Base-by-base conservation (phyloP, 768 basidiomycete genomes). In the Pholiota molesta region DNA sequence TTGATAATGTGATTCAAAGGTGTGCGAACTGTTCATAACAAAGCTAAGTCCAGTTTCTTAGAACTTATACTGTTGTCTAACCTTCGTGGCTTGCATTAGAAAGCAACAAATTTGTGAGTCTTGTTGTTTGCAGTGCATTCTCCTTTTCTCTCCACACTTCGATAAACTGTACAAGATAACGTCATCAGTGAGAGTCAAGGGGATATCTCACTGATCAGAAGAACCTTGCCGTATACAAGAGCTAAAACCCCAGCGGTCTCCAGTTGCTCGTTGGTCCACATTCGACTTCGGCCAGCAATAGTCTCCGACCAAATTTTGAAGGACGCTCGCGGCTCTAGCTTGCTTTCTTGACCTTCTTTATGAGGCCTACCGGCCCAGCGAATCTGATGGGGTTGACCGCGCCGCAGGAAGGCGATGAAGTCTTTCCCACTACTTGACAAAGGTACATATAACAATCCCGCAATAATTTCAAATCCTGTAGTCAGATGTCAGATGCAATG, bases 131-230 rank as follows among this genome's bases (percentile, higher is more conserved):
- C 60, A 91, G 69, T 2, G 89, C 90, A 42, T 77, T 83, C 71
- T 94, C 90, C 71, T 92, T 92, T 72, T 93, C 87, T 64, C 92
- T 75, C 92, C 92, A 94, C 7, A 92, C 92, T 68, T 90, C 89
- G 64, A 93, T 92, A 78, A 92, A 93, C 85, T 89, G 60, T 16
- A n/a, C n/a, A 16, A 54, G 59, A 28, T 16, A 60, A 21, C 42
- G 14, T 53, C 21, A 57, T 62, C 19, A 62, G 21, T 51, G 13
- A 7, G 14, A 26, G 40, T 9, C 23, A 51, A 19, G 52, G 37
- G n/a, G 29, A 21, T 21, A 11, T 5, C 31, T 31, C 9, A 57
- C 11, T 21, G 28, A 8, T 17, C 21, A 9, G 11, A 68, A 73
- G 16, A 52, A 85, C 86, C 79, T 89, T 89, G 42, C 89, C 88